These are phyloP conservation scores for Porogramme epimiltina DNA, from an alignment of 1,284 basidiomycete species.

Conservation along the genomic window DNA sequence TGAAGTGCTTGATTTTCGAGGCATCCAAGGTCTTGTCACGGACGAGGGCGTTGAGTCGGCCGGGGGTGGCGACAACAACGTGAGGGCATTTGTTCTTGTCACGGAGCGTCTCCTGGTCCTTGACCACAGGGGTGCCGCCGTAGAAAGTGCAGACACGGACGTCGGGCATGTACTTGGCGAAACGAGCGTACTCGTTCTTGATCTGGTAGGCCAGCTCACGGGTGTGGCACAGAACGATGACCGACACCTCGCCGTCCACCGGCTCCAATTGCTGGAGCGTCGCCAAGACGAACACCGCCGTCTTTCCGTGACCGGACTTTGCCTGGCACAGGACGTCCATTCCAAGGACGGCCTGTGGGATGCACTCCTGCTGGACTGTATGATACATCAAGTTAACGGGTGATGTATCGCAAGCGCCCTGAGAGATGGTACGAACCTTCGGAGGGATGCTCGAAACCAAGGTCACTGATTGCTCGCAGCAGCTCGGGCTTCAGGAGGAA, in stretches of 20 bases:
- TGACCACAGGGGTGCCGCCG: conserved; percentile 93
- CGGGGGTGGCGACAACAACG: conserved; percentile 98
- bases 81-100: conserved; percentile 99
- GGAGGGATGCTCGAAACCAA: conserved; percentile 99
- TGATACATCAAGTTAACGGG: background rate
- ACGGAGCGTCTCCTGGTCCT: conserved; percentile 93
- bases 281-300: conserved; percentile 98
- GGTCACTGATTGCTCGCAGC: conserved; percentile 95
- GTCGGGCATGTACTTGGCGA: conserved; percentile 99
- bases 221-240: conserved; percentile 98
- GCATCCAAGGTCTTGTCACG: conserved; percentile 93
- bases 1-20: conserved; percentile 97
- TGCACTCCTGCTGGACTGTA: conserved; percentile 99
- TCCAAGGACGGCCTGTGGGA: conserved; percentile 98
- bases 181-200: conserved; percentile 99
- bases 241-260: conserved; percentile 96
- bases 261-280: conserved; percentile 99
- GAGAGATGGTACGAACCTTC: conserved; percentile 70
- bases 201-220: conserved; percentile 99
- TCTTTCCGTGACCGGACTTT: conserved; percentile 99
- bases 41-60: conserved; percentile 90
- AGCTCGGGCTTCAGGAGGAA: conserved; percentile 98
- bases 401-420: conserved; percentile 3
- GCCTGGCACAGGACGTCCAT: conserved; percentile 99
- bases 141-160: conserved; percentile 98